Conservation (phyloP, 2,329 filamentous ascomycete genomes). For the Colletotrichum tropicicola region DNA sequence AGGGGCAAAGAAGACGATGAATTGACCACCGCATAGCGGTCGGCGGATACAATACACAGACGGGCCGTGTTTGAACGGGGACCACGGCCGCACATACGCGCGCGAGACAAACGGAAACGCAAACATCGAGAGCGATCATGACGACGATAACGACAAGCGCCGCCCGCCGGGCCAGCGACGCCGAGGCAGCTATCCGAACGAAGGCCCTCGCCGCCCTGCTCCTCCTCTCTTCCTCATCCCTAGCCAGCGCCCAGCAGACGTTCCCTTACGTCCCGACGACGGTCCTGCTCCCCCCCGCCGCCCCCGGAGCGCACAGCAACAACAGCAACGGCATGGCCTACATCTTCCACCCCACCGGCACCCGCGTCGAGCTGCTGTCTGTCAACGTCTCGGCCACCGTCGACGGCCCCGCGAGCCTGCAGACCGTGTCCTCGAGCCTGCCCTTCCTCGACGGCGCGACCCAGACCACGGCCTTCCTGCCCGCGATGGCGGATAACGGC, state of each 20-base stretch:
- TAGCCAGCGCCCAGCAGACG: conserved; percentile 47
- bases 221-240: conserved; percentile 8
- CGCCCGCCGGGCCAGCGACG: background rate
- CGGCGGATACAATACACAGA: conserved; percentile 23
- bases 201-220: conserved; percentile 20
- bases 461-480: conserved; percentile 68
- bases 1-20: conserved; percentile 13
- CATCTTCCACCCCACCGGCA: conserved; percentile 67
- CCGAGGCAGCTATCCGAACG: conserved; percentile 2
- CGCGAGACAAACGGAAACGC: background rate
- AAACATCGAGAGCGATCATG: background rate
- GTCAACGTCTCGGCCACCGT: conserved; percentile 72
- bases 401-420: conserved; percentile 52
- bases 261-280: conserved; percentile 83
- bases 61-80: too few species aligned
- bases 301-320: conserved; percentile 50
- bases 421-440: conserved; percentile 62
- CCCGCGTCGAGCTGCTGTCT: conserved; percentile 63
- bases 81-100: background rate
- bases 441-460: conserved; percentile 67
- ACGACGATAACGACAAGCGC: background rate
- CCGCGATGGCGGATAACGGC: conserved; percentile 73
- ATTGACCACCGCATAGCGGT: conserved; percentile 19
- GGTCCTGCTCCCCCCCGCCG: conserved; percentile 65
- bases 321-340: conserved; percentile 66